Base-by-base conservation (phyloP, 78 protist species). In the Dictyostelium intermedium region DNA sequence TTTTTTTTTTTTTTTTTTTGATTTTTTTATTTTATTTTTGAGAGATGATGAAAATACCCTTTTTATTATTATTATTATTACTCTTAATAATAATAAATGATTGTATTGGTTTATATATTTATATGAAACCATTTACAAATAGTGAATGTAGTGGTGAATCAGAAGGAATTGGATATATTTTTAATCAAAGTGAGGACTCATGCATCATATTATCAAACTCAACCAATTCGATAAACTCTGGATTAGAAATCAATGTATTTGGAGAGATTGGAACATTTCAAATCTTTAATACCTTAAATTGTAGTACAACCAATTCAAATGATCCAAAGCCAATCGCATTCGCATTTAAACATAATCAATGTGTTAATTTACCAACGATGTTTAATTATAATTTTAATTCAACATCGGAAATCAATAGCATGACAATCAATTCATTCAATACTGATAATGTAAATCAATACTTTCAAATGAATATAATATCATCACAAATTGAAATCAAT, bases 341-440 rank as follows among this genome's bases (percentile, higher is more conserved):
- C 27, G 79, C 79, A 27, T 72, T 72, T 72, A 72, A 72, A 72
- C 39, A 72, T 72, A 72, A 72, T 72, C 79, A 72, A 72, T 72
- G 79, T 34, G 35, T 13, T 16, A 5, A 27, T 30, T 72, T 72
- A 18, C 79, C 79, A 72, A 16, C 79, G 34, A 11, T 72, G 35
- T 72, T 72, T 30, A 72, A 34, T 72, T 27, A 30, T 34, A 34
- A 72, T 72, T 32, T 32, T 72, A 35, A 34, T 66, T 3, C 39
- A 30, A 69, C 34, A 27, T 27, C 76, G 8, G 16, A 25, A 63
- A 41, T 41, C 47, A 41, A 41, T 41, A 41, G 11, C 45, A 23
- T n/a, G 74, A 27, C 1, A 25, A 2, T 61, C 11, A 5, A 66
- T 56, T 56, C 66, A 56, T 56, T 56, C 20, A 56, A 56, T 56